Conservation (phyloP, 2,329 filamentous ascomycete genomes). For the Aspergillus luchuensis region DNA sequence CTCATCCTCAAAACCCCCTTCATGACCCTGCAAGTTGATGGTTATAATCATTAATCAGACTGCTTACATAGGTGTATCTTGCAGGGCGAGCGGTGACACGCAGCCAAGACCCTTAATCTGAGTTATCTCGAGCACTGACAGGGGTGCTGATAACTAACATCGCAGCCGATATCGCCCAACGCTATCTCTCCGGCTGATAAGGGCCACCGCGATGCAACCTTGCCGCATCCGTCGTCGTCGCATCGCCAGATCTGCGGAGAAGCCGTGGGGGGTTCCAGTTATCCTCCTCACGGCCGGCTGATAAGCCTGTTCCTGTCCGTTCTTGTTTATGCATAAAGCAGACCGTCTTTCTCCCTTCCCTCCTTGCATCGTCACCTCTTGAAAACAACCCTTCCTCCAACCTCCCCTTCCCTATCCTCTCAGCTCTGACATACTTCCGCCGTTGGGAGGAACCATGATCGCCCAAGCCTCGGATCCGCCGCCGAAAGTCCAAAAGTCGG, state of each 20-base stretch:
- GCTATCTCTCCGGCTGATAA: not conserved
- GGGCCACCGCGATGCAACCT: not conserved
- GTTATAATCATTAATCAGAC: no score
- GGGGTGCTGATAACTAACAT: not conserved
- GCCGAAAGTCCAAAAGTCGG: conserved; percentile 9
- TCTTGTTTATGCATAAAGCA: not conserved
- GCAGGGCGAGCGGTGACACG: no score
- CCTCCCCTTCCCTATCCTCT: not conserved
- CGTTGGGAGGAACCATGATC: not conserved
- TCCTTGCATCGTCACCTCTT: not conserved
- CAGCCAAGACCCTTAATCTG: no score
- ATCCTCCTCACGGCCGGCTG: not conserved
- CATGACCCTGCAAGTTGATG: no score
- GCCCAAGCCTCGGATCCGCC: conserved; percentile 7
- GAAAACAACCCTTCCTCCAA: not conserved
- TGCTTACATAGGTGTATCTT: no score
- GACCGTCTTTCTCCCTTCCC: not conserved
- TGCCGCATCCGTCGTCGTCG: not conserved
- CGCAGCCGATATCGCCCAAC: not conserved
- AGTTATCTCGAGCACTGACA: no score
- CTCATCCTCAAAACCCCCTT: no score
- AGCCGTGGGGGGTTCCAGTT: not conserved
- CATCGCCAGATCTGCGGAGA: conserved; percentile 1
- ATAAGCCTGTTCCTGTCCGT: not conserved
- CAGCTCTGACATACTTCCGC: not conserved